Conservation (phyloP, 2,329 filamentous ascomycete genomes). For the Fusarium dlaminii region DNA sequence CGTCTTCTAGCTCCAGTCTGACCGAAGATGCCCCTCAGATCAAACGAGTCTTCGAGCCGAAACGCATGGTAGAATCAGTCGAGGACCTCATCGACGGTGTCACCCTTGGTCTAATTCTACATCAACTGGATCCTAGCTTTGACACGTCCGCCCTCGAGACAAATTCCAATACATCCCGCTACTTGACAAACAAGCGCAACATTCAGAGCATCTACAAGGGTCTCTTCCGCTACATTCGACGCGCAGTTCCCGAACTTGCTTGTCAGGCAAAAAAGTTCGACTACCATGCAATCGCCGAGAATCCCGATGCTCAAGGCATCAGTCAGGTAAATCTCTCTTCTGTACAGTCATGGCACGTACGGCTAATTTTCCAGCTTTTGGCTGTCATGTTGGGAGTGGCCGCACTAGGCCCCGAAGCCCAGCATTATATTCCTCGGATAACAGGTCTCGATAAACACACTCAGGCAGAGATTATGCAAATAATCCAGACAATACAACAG, state of each 20-base stretch:
- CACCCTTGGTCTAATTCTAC: conserved; percentile 64
- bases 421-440: conserved; percentile 61
- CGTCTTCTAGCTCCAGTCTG: conserved; percentile 19
- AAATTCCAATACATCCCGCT: conserved; percentile 53
- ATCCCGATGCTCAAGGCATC: conserved; percentile 64
- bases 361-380: conserved; percentile 58
- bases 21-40: conserved; percentile 37
- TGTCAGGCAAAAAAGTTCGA: conserved; percentile 63
- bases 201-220: conserved; percentile 65
- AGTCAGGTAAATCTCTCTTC: conserved; percentile 54
- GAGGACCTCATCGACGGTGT: conserved; percentile 64
- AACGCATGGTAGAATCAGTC: conserved; percentile 58
- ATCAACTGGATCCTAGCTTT: conserved; percentile 67
- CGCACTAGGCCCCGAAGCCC: conserved; percentile 66
- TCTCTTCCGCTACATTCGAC: conserved; percentile 64
- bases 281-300: conserved; percentile 67
- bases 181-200: conserved; percentile 61
- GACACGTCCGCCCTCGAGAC: conserved; percentile 63
- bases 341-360: neutral
- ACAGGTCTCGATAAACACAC: conserved; percentile 53
- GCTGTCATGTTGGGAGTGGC: conserved; percentile 70
- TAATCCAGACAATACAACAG: conserved; percentile 54
- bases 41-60: conserved; percentile 55
- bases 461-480: conserved; percentile 58
- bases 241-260: conserved; percentile 61